Conservation (phyloP, 1,284 basidiomycete species). For the Schizophyllum commune region DNA sequence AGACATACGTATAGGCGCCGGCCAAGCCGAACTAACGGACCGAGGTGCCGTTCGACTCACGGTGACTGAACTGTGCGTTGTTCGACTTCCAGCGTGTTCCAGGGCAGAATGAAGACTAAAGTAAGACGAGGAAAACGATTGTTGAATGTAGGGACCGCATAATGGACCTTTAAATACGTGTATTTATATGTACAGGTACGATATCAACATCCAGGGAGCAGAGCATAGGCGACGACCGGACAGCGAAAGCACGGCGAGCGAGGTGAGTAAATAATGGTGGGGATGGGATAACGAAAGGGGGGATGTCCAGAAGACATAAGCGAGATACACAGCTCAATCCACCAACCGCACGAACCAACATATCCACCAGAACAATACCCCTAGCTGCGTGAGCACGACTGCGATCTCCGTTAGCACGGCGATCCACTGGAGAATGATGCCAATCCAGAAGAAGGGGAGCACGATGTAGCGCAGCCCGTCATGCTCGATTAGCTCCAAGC, state of each 20-base stretch:
- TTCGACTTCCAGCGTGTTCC: too few relatives aligned
- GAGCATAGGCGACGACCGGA: neutral
- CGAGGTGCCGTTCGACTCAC: too few relatives aligned
- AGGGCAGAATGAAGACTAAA: too few relatives aligned
- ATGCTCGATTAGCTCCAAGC: conserved; percentile 47
- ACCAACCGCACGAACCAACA: conserved; percentile 48
- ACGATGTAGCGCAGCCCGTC: conserved; percentile 51
- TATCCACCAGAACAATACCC: conserved; percentile 59
- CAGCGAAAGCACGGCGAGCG: conserved; percentile 1
- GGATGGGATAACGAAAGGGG: neutral
- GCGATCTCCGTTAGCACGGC: conserved; percentile 47
- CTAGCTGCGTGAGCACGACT: conserved; percentile 47
- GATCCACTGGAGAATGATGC: conserved; percentile 54
- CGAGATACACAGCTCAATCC: conserved; percentile 22
- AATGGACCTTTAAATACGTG: neutral
- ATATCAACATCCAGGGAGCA: neutral
- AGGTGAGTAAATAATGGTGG: neutral
- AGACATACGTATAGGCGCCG: too few relatives aligned
- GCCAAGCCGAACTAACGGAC: too few relatives aligned
- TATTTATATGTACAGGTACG: neutral
- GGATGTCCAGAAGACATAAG: conserved; percentile 1
- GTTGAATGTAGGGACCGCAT: too few relatives aligned
- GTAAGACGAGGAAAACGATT: too few relatives aligned
- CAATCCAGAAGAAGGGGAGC: conserved; percentile 52
- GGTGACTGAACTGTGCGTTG: too few relatives aligned